Conservation (phyloP, 2,329 filamentous ascomycete genomes). For the Microascus cirrosus region DNA sequence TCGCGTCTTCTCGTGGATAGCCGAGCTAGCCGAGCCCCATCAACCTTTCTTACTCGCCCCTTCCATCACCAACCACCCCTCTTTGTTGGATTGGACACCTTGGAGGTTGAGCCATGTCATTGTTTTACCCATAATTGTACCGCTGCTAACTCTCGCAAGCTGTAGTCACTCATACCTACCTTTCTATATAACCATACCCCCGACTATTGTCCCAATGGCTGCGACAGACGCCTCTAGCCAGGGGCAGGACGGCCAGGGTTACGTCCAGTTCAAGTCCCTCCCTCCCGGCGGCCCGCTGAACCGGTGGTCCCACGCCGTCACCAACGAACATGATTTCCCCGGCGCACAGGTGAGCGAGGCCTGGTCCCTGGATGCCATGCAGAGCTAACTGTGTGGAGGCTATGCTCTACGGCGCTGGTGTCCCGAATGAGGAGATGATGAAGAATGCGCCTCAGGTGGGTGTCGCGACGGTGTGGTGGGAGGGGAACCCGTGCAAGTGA, state of each 20-base stretch:
- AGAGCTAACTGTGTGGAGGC: slow-evolving; percentile 39
- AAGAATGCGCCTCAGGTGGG: slow-evolving; percentile 85
- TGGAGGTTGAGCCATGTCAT: not conserved
- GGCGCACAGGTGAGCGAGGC: slow-evolving; percentile 62
- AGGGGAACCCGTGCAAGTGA: slow-evolving; percentile 92
- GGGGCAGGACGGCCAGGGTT: slow-evolving; percentile 21
- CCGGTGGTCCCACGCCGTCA: slow-evolving; percentile 74
- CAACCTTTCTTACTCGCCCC: not conserved
- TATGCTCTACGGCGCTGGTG: slow-evolving; percentile 90
- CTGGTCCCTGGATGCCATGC: not conserved
- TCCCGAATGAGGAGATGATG: slow-evolving; percentile 75
- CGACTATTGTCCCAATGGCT: not conserved
- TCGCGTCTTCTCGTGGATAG: not conserved
- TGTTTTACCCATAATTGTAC: not conserved
- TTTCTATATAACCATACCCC: not conserved
- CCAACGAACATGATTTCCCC: slow-evolving; percentile 78
- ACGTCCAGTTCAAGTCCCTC: slow-evolving; percentile 39
- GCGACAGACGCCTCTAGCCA: not conserved
- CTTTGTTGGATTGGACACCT: not conserved
- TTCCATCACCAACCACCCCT: not conserved
- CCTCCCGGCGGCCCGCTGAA: slow-evolving; percentile 55
- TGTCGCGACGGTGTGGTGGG: slow-evolving; percentile 91
- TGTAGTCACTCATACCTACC: not conserved
- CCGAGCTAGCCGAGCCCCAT: not conserved
- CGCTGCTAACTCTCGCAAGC: not conserved